Evolutionary conservation across 2,329 filamentous ascomycete genomes (phyloP).

Genomic region (Pseudocercospora vitis): DNA sequence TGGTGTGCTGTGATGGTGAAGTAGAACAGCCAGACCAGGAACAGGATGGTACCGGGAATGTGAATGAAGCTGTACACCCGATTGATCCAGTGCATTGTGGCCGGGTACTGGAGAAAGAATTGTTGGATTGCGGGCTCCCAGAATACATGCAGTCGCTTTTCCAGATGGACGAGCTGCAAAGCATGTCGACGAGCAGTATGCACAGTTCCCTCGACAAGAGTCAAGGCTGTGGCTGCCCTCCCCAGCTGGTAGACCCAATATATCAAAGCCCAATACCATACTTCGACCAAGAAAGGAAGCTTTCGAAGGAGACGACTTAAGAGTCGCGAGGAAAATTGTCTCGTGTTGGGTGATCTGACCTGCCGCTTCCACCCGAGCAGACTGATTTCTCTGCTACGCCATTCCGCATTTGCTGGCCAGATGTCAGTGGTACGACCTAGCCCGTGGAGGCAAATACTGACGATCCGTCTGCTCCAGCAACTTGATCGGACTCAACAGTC

Average conservation of each 20-base stretch:
- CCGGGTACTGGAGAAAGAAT: constrained; percentile 55
- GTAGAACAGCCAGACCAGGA: constrained; percentile 67
- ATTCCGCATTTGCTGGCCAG: constrained; percentile 37
- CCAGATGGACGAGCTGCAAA: constrained; percentile 65
- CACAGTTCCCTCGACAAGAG: constrained; percentile 66
- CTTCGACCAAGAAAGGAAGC: constrained; percentile 71
- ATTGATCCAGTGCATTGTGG: constrained; percentile 68
- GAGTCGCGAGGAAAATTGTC: constrained; percentile 58
- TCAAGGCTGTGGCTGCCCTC: constrained; percentile 69
- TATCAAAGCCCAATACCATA: constrained; percentile 74
- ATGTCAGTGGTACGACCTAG: background rate
- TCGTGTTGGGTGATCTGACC: constrained; percentile 62
- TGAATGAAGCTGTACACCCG: constrained; percentile 75
- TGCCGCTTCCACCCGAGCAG: constrained; percentile 49
- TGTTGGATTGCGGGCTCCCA: constrained; percentile 63
- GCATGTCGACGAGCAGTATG: constrained; percentile 68
- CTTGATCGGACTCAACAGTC: constrained; percentile 35
- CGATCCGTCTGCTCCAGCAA: background rate
- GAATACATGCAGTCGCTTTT: constrained; percentile 65
- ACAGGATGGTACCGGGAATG: constrained; percentile 73
- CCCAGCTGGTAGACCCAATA: constrained; percentile 68
- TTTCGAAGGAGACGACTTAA: constrained; percentile 64
- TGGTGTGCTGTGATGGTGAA: constrained; percentile 65
- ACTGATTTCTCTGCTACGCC: constrained; percentile 52
- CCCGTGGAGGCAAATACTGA: background rate